These are phyloP conservation scores for Dactylellina drechsleri DNA, from an alignment of 2,329 filamentous ascomycete species.

Conservation along the genomic window DNA sequence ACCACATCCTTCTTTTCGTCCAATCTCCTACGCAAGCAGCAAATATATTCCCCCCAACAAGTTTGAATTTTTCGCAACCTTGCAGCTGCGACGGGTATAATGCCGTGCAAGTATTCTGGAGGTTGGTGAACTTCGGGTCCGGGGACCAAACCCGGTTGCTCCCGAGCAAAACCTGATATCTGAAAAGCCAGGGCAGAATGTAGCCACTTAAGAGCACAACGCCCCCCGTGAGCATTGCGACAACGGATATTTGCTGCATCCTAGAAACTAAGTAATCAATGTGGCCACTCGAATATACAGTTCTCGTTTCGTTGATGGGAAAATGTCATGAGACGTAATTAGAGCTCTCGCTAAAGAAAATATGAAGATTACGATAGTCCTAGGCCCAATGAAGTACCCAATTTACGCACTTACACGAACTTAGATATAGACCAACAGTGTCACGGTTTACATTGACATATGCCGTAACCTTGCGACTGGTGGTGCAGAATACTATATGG, in stretches of 20 bases:
- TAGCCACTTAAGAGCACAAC: slow-evolving; percentile 18
- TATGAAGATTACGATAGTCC: neutral
- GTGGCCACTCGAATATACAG: neutral
- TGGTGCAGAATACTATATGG: no score
- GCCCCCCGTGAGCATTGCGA: neutral
- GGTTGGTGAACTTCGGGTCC: slow-evolving; percentile 26
- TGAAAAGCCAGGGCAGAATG: slow-evolving; percentile 26
- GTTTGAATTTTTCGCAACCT: slow-evolving; percentile 47
- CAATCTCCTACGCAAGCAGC: slow-evolving; percentile 37
- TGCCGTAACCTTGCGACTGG: no score
- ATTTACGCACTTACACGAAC: no score
- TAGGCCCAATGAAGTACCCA: no score
- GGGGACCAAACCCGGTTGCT: slow-evolving; percentile 31
- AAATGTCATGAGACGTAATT: neutral
- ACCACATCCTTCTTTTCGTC: slow-evolving; percentile 31
- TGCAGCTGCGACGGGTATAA: slow-evolving; percentile 21
- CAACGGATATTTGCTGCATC: neutral
- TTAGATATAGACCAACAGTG: no score
- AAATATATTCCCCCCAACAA: slow-evolving; percentile 30
- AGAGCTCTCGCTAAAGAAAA: neutral
- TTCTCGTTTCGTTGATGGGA: neutral
- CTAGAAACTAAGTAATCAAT: neutral
- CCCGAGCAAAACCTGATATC: slow-evolving; percentile 33
- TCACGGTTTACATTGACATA: no score
- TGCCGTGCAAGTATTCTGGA: slow-evolving; percentile 16